These are phyloP conservation scores for Aspergillus neotritici DNA, from an alignment of 2,329 filamentous ascomycete species.

Conservation along the genomic window DNA sequence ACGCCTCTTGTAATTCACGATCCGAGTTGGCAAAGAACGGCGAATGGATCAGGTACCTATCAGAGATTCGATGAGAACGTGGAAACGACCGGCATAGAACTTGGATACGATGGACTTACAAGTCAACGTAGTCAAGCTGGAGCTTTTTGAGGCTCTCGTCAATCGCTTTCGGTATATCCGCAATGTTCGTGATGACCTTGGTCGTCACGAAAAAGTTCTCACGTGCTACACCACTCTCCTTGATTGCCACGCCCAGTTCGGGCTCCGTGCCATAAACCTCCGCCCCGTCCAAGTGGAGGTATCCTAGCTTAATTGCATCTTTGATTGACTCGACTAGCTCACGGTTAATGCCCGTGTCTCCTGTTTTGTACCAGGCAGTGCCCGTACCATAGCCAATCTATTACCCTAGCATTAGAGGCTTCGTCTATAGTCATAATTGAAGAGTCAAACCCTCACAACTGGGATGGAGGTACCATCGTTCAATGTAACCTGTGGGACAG, in stretches of 20 bases:
- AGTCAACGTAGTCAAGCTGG: conserved; percentile 56
- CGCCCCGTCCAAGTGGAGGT: conserved; percentile 58
- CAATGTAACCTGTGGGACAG: conserved; percentile 40
- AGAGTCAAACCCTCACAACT: conserved; percentile 40
- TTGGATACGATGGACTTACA: conserved; percentile 40
- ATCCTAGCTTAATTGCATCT: conserved; percentile 54
- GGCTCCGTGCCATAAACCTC: conserved; percentile 50
- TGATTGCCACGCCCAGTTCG: conserved; percentile 46
- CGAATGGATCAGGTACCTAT: conserved; percentile 56
- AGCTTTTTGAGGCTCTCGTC: conserved; percentile 55
- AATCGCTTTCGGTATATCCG: conserved; percentile 52
- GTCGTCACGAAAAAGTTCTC: conserved; percentile 51
- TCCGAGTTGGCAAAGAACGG: conserved; percentile 55
- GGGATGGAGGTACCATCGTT: conserved; percentile 54
- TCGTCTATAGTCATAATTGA: no score
- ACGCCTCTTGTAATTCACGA: conserved; percentile 51
- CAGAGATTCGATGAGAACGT: not conserved
- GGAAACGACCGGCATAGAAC: not conserved
- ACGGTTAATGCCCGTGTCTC: conserved; percentile 47
- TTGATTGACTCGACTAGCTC: conserved; percentile 52
- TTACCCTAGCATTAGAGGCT: not conserved
- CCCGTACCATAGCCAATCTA: conserved; percentile 59
- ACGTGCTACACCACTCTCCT: conserved; percentile 41
- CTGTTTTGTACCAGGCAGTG: conserved; percentile 59
- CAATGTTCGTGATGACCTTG: conserved; percentile 51